These are phyloP conservation scores for Metschnikowia cerradonensis DNA, from an alignment of 805 yeast genomes.

Conservation along the genomic window DNA sequence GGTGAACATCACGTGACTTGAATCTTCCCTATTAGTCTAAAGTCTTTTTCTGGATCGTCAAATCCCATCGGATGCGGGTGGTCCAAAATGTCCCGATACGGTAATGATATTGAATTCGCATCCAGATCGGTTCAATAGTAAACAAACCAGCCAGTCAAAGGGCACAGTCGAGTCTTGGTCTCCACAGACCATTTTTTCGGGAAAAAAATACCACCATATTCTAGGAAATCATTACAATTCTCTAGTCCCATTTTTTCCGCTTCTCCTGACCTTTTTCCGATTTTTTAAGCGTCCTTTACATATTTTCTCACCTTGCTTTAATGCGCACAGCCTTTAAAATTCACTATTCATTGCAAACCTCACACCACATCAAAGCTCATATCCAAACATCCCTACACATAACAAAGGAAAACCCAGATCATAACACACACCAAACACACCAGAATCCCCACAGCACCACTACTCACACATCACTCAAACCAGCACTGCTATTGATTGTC, in stretches of 20 bases:
- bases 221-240: not conserved
- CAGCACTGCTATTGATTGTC: not conserved
- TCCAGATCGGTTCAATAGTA: not conserved
- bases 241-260: not conserved
- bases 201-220: not conserved
- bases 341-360: not conserved
- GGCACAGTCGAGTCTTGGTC: not conserved
- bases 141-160: slow-evolving; percentile 5
- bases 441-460: too few relatives aligned
- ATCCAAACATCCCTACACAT: too few relatives aligned
- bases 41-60: not conserved
- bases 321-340: not conserved
- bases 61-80: too few relatives aligned
- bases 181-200: not conserved
- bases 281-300: not conserved
- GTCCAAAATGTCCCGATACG: not conserved
- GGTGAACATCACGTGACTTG: too few relatives aligned
- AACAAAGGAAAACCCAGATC: too few relatives aligned
- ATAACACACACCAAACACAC: too few relatives aligned
- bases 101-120: slow-evolving; percentile 2
- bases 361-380: not conserved
- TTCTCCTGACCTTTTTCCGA: not conserved
- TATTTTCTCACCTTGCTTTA: not conserved
- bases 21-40: not conserved
- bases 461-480: not conserved